Evolutionary conservation across 2,329 filamentous ascomycete species (phyloP), one percentile per base, ranked within the genome.

Genomic region (Nigrospora sphaerica): DNA sequence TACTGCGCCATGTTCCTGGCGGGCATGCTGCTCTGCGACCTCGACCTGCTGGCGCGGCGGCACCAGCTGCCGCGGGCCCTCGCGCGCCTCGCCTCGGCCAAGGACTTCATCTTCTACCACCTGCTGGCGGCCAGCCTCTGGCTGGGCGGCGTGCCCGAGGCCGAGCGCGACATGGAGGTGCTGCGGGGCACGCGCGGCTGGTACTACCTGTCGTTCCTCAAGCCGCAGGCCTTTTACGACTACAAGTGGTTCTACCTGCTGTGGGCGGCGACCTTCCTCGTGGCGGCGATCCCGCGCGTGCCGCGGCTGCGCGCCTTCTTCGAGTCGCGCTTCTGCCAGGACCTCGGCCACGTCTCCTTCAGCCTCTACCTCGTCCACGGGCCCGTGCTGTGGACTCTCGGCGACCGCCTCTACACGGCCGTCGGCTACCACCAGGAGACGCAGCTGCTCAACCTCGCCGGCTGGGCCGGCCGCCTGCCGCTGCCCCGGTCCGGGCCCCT

Each of bases 191-290:
- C 74, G 14, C 73, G 77, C 0, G 81, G 82, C 3, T 85, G 81
- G 80, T 72, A 74, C 51, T 79, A 71, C 52, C 62, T 83, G 13
- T 79, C 80, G 0, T 72, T 71, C 48, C 66, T 86, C 47, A 84
- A 83, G 49, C 80, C 82, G 0, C 80, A 85, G 56, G 81, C 81
- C 1, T 77, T 82, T 12, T 83, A 72, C 53, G 79, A 85, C 57
- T 74, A 72, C 57, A 85, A 85, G 61, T 85, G 80, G 80, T 85
- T 85, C 62, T 85, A 74, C 57, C 70, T 85, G 3, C 82, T 82
- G 58, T 78, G 73, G 67, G 81, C 80, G 1, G 72, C 81, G 1
- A 66, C 70, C 19, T 70, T 82, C 44, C 58, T 83, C 0, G 73
- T 87, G 0, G 66, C 74, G 1, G 70, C 74, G 0, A 65, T 79